Conservation (phyloP, 2,329 filamentous ascomycete genomes). For the Claviceps maximensis region DNA sequence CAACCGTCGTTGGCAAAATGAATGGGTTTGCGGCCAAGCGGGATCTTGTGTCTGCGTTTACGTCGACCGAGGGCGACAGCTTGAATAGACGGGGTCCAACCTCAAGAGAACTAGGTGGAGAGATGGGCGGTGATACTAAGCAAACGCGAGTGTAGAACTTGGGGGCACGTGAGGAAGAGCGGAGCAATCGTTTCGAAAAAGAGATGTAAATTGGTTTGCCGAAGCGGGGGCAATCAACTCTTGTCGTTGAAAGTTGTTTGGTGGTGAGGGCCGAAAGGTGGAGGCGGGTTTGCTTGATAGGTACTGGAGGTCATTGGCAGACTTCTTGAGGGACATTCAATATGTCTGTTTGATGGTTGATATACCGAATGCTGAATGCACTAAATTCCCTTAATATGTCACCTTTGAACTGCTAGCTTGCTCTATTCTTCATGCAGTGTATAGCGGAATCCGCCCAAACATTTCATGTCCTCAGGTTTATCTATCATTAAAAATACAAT, state of each 20-base stretch:
- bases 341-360: background rate
- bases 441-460: no score
- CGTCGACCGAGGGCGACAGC: constrained; percentile 5
- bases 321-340: background rate
- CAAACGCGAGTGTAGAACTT: background rate
- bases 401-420: no score
- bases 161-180: background rate
- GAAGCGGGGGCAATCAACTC: background rate
- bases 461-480: no score
- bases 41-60: background rate
- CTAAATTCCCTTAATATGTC: background rate
- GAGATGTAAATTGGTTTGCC: background rate
- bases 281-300: no score
- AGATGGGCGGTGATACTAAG: constrained; percentile 50
- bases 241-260: background rate
- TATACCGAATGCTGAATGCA: background rate
- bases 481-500: no score
- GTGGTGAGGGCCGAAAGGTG: no score
- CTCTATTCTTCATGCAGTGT: no score
- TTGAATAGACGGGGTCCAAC: constrained; percentile 31
- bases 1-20: constrained; percentile 8
- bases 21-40: background rate
- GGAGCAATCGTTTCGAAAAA: background rate
- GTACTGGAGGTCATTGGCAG: background rate
- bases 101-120: constrained; percentile 42